These are phyloP conservation scores for Celoporthe dispersa DNA, from an alignment of 2,329 filamentous ascomycete species.

Conservation along the genomic window DNA sequence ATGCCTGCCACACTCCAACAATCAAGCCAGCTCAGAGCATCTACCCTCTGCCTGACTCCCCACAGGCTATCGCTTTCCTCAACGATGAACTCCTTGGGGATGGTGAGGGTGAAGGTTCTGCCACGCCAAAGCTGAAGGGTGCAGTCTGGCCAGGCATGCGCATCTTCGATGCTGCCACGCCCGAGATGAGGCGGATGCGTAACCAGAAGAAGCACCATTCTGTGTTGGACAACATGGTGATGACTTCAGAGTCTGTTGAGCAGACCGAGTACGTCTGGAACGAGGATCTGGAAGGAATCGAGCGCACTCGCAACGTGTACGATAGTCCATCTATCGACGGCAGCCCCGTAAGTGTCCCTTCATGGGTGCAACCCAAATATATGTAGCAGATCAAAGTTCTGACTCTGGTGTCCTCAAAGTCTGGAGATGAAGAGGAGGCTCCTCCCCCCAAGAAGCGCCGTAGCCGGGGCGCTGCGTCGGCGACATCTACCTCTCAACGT, in stretches of 20 bases:
- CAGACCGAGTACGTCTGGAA: constrained; percentile 69
- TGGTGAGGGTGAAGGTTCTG: constrained; percentile 37
- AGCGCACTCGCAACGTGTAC: constrained; percentile 62
- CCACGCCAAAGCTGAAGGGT: constrained; percentile 64
- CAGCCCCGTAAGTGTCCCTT: constrained; percentile 49
- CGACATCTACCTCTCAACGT: constrained; percentile 24
- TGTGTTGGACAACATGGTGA: constrained; percentile 68
- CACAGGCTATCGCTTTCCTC: constrained; percentile 10
- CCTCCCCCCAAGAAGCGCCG: constrained; percentile 40
- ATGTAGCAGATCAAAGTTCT: neutral
- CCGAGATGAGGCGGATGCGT: constrained; percentile 72
- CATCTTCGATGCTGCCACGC: constrained; percentile 78
- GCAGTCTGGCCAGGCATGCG: constrained; percentile 78
- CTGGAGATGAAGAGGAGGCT: constrained; percentile 29
- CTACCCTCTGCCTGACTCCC: constrained; percentile 20
- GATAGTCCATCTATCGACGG: constrained; percentile 59
- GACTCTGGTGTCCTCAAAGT: constrained; percentile 24
- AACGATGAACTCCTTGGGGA: constrained; percentile 32
- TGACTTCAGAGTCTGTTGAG: constrained; percentile 66
- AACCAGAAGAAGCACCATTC: constrained; percentile 80
- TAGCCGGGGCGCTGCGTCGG: constrained; percentile 29
- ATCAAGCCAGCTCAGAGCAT: constrained; percentile 4
- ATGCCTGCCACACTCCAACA: constrained; percentile 14
- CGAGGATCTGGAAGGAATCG: constrained; percentile 50
- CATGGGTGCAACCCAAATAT: neutral